Percentiles rank a stretch among this genome's conserved stretches.
Conservation (phyloP, 768 basidiomycete genomes). For the Imleria badia region DNA sequence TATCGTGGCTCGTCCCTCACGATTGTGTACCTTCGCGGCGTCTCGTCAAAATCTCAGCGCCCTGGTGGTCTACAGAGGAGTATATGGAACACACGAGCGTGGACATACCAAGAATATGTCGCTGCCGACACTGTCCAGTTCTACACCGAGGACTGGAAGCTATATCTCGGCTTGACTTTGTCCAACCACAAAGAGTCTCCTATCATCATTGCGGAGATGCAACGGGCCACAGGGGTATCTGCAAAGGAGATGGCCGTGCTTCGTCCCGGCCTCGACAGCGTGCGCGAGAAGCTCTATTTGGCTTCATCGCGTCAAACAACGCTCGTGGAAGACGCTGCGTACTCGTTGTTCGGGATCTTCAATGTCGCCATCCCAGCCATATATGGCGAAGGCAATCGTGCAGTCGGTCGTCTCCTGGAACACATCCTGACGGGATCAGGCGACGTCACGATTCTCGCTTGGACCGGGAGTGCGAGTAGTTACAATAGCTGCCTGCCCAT, state of each 20-base stretch:
- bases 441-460: background rate
- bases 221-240: background rate
- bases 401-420: background rate
- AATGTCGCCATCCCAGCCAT: background rate
- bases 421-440: slow-evolving; percentile 1
- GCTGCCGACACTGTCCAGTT: background rate
- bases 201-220: background rate
- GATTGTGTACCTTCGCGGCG: background rate
- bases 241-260: background rate
- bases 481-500: slow-evolving; percentile 4
- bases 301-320: background rate
- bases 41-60: background rate
- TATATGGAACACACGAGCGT: slow-evolving; percentile 2
- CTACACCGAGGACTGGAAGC: background rate
- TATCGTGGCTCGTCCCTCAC: slow-evolving; percentile 2
- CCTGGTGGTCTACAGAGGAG: background rate
- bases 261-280: background rate
- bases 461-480: background rate
- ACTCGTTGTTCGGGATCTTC: background rate
- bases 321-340: background rate
- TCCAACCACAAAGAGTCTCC: background rate
- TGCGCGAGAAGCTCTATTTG: background rate
- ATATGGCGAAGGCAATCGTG: background rate
- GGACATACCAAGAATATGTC: slow-evolving; percentile 1
- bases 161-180: background rate